Evolutionary conservation across 2,329 filamentous ascomycete genomes (phyloP), one percentile per base, ranked within the genome.

Genomic region (Pseudomassariella vexata): DNA sequence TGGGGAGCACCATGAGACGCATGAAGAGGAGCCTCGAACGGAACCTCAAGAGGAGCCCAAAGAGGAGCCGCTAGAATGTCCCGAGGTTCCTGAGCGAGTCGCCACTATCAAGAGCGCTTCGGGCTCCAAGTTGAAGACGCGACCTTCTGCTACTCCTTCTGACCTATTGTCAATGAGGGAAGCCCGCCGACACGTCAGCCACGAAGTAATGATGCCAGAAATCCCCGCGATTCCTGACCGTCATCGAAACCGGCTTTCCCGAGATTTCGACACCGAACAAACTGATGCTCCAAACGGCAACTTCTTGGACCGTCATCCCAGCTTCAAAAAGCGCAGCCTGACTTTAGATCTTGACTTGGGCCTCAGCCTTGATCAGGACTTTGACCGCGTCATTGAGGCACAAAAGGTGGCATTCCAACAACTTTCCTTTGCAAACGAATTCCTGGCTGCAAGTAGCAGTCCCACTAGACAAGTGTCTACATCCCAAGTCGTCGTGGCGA

Each of bases 381-480:
- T 96, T 60, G 88, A 96, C 51, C 78, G 90, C 39, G 85, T 96
- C 35, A 94, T 96, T 49, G 88, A 95, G 65, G 76, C 82, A 56
- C 89, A 95, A 83, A 96, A 96, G 88, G 89, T 95, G 73, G 67
- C 68, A 64, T 76, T 72, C 47, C 44, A 57, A 48, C 49, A 50
- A 37, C 31, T 53, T 48, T 39, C 48, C 28, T 38, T 40, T 20
- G 32, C 42, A 33, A 32, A 41, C 24, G 11, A 48, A 21, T 42
- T 46, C 28, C 24, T 42, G 29, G 36, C 42, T 42, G 35, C 45
- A 38, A 50, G 46, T 39, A 37, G 42, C 42, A 54, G 46, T 35
- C 44, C 44, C 34, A 43, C 52, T 44, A 63, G 65, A 68, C 67
- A 69, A 70, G 63, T 52, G 63, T 68, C 66, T 57, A 44, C 48